These are phyloP conservation scores for Epichloe coenophiala DNA, from an alignment of 2,329 filamentous ascomycete genomes.

Conservation along the genomic window DNA sequence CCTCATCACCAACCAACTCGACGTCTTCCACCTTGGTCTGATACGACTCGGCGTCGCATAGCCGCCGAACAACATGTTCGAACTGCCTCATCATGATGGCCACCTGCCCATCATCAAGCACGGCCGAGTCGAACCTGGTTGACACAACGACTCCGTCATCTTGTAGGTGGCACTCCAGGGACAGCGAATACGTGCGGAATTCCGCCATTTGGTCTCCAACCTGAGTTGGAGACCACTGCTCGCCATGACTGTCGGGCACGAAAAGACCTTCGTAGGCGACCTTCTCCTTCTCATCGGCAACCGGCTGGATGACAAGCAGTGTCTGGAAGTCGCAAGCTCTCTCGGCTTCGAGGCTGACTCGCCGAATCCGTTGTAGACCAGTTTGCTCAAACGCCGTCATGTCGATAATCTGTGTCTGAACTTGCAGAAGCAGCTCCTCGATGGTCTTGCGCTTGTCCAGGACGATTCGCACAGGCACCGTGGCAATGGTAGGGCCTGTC, in stretches of 20 bases:
- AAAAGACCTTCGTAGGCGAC: neutral
- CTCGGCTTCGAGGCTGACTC: slow-evolving; percentile 5
- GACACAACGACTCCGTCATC: slow-evolving; percentile 5
- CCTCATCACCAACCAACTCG: neutral
- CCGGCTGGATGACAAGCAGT: slow-evolving; percentile 5
- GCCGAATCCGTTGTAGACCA: slow-evolving; percentile 16
- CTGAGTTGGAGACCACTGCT: neutral
- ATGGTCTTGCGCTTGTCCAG: slow-evolving; percentile 7
- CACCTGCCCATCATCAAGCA: slow-evolving; percentile 5
- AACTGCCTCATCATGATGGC: slow-evolving; percentile 3
- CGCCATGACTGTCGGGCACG: neutral
- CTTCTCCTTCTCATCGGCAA: slow-evolving; percentile 1
- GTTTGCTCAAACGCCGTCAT: slow-evolving; percentile 15
- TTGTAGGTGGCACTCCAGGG: slow-evolving; percentile 1
- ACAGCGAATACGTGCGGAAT: slow-evolving; percentile 1
- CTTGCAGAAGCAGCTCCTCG: slow-evolving; percentile 5
- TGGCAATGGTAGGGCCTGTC: slow-evolving; percentile 15
- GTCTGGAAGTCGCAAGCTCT: slow-evolving; percentile 10
- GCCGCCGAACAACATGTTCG: slow-evolving; percentile 5
- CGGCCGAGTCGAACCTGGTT: slow-evolving; percentile 6
- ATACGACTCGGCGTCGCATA: slow-evolving; percentile 1
- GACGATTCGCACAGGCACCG: slow-evolving; percentile 10
- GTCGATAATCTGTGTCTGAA: slow-evolving; percentile 13
- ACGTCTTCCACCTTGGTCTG: slow-evolving; percentile 3
- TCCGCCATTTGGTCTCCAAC: slow-evolving; percentile 1